Conservation (phyloP, 495 filamentous ascomycete genomes). For the Penicillium herquei region DNA sequence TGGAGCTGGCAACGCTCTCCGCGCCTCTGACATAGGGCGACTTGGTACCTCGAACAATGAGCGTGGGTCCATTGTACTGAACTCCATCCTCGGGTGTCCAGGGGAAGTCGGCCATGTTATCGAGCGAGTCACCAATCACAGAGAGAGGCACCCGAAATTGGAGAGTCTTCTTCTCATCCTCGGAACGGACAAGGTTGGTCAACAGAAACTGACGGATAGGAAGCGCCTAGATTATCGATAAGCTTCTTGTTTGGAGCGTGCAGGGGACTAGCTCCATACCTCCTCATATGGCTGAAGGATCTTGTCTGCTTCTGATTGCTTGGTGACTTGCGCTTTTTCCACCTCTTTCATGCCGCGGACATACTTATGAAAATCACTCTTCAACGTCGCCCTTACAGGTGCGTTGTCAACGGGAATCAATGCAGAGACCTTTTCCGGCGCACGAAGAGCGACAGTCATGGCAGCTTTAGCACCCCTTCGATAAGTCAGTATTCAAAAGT, state of each 20-base stretch:
- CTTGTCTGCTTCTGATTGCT: slow-evolving; percentile 72
- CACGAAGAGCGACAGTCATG: slow-evolving; percentile 78
- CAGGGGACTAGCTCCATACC: slow-evolving; percentile 29
- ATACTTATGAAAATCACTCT: slow-evolving; percentile 75
- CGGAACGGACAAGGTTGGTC: slow-evolving; percentile 71
- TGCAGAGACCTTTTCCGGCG: slow-evolving; percentile 61
- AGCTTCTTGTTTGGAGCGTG: not conserved
- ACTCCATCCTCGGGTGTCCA: slow-evolving; percentile 55
- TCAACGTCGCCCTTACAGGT: slow-evolving; percentile 73
- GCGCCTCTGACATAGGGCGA: slow-evolving; percentile 79
- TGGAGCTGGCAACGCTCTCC: slow-evolving; percentile 82
- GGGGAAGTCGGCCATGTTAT: slow-evolving; percentile 78
- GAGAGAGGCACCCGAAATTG: slow-evolving; percentile 62
- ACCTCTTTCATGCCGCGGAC: slow-evolving; percentile 82
- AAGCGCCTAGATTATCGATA: slow-evolving; percentile 48
- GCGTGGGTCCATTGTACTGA: slow-evolving; percentile 70
- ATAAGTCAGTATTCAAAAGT: not conserved
- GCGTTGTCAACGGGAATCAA: slow-evolving; percentile 92
- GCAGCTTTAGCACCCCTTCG: slow-evolving; percentile 88
- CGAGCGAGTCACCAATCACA: slow-evolving; percentile 54
- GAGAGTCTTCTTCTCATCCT: slow-evolving; percentile 36
- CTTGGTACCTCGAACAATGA: slow-evolving; percentile 80
- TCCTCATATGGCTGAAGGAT: slow-evolving; percentile 78
- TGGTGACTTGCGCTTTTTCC: slow-evolving; percentile 57
- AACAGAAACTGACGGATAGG: slow-evolving; percentile 88